Conservation (phyloP, 768 basidiomycete genomes). For the Exidia glandulosa region DNA sequence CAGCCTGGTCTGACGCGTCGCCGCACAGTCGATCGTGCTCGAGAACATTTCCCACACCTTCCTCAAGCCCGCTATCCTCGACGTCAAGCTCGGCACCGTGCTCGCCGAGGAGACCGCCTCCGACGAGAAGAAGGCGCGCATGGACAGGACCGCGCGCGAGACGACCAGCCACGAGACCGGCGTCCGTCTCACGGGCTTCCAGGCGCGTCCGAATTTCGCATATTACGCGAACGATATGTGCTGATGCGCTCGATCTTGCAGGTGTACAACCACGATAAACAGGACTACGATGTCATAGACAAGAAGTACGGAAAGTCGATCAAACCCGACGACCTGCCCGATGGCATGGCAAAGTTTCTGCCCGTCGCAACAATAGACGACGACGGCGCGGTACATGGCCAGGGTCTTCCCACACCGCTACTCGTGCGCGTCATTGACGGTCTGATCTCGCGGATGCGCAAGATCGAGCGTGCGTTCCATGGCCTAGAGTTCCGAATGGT, state of each 20-base stretch:
- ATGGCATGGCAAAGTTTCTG: constrained; percentile 75
- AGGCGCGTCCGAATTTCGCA: constrained; percentile 39
- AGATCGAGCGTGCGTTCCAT: constrained; percentile 39
- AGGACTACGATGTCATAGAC: constrained; percentile 48
- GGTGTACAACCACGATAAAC: constrained; percentile 60
- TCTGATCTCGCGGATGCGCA: constrained; percentile 13
- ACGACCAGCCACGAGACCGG: constrained; percentile 73
- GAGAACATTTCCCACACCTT: constrained; percentile 74
- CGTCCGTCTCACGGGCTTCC: constrained; percentile 78
- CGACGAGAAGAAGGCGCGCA: constrained; percentile 66
- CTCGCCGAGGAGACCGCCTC: constrained; percentile 59
- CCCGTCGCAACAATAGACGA: constrained; percentile 30
- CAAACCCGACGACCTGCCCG: constrained; percentile 51
- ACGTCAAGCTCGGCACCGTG: constrained; percentile 86
- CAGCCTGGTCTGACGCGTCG: neutral
- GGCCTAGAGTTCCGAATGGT: constrained; percentile 66
- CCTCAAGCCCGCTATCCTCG: constrained; percentile 73
- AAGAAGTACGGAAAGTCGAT: constrained; percentile 75
- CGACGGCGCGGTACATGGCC: constrained; percentile 11
- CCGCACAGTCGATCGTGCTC: constrained; percentile 60
- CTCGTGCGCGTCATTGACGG: constrained; percentile 29
- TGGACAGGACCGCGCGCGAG: constrained; percentile 55
- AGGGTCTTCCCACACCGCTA: constrained; percentile 44
- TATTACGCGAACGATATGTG: neutral
- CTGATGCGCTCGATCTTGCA: constrained; percentile 16